These are phyloP conservation scores for Blastobotrys robertii DNA, from an alignment of 805 yeast genomes.

Conservation along the genomic window DNA sequence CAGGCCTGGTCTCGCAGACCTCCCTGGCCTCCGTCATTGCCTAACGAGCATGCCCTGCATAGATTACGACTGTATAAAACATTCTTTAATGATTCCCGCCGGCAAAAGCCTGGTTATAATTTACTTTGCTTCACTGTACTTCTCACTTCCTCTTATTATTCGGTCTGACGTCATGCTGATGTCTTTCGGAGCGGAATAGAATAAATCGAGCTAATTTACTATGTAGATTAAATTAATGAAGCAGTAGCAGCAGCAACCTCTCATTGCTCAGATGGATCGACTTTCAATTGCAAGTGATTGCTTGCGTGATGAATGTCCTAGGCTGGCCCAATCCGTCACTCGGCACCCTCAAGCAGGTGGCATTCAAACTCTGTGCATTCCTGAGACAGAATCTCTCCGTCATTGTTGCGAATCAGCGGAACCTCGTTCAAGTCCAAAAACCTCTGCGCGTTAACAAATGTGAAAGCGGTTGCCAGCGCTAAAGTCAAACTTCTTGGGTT, in stretches of 20 bases:
- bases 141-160: no score
- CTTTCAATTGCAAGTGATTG: no score
- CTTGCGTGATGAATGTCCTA: no score
- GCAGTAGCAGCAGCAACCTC: no score
- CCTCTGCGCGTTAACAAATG: neutral
- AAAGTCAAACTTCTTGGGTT: neutral
- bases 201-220: no score
- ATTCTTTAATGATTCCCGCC: neutral
- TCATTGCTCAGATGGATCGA: no score
- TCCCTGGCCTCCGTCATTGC: conserved; percentile 6
- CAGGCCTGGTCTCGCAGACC: conserved; percentile 32
- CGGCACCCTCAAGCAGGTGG: neutral
- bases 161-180: no score
- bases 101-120: neutral
- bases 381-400: neutral
- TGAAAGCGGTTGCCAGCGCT: neutral
- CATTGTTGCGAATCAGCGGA: neutral
- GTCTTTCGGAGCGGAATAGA: no score
- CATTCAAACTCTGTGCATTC: neutral
- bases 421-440: neutral
- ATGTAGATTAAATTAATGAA: no score
- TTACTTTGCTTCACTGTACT: neutral
- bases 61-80: neutral
- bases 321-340: neutral
- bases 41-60: neutral